Base-by-base conservation (phyloP, 2,329 filamentous ascomycete genomes). In the Ophiostoma ips region DNA sequence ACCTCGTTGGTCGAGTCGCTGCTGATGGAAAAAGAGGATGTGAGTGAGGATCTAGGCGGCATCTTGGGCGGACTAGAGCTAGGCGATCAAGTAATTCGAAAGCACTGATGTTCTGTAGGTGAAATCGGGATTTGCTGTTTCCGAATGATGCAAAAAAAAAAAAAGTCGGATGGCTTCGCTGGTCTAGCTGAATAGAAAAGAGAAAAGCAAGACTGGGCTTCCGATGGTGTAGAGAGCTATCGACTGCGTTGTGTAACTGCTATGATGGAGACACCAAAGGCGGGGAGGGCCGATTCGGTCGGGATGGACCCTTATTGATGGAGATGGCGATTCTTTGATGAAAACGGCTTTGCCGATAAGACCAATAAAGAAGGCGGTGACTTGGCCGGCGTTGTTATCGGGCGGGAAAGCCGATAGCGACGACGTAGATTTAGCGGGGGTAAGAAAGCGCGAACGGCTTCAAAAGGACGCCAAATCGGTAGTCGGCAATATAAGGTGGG, bases 1-100 rank as follows among this genome's bases (percentile, higher is more conserved):
- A 98, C 92, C 70, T 96, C 90, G 67, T 94, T 94, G 68, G 86
- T 90, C 66, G 84, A 78, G 73, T 95, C 87, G 61, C 86, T 86
- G 61, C 86, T 86, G 61, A 94, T 85, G 58, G 87, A 89, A 68
- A 95, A 95, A 57, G 87, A 92, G 63, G 85, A 87, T 56, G 86
- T 92, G 63, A 94, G 75, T 58, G 86, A 83, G 61, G 84, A 79
- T 76, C 87, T 81, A 63, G 87, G 87, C 70, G 89, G 88, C 89
- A 95, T 95, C 70, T 75, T 75, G 72, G 68, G 71, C 72, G 71
- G 75, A 66, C 68, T 65, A 60, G 56, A 28, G 46, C 12, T 33
- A 46, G 58, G 50, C 50, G 16, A 24, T 35, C 4, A 28, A 28
- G 24, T 5, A 8, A 28, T 28, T 28, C 24, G 24, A 28, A 28